These are phyloP conservation scores for Jackrogersella multiformis DNA, from an alignment of 495 filamentous ascomycete species.

Conservation along the genomic window DNA sequence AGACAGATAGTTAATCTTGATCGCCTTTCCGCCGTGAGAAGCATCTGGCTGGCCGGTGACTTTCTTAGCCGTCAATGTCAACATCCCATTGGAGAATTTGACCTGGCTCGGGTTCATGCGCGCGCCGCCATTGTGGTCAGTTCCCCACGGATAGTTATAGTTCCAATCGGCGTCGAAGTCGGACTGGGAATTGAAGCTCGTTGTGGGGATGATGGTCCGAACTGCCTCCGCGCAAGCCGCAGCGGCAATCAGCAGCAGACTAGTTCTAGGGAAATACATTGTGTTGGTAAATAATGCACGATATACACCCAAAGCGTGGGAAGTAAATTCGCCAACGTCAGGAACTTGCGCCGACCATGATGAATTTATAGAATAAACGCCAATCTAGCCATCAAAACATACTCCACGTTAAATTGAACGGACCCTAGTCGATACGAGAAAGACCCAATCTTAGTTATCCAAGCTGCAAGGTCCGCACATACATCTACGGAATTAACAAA, in stretches of 20 bases:
- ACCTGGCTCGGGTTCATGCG: conserved; percentile 61
- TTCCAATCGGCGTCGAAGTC: conserved; percentile 62
- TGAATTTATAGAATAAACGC: conserved; percentile 11
- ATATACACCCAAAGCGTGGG: not conserved
- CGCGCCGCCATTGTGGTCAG: conserved; percentile 62
- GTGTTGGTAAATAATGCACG: not conserved
- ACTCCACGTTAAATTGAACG: not conserved
- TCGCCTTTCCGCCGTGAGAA: conserved; percentile 55
- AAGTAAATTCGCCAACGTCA: not conserved
- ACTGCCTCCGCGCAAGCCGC: conserved; percentile 44
- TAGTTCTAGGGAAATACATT: conserved; percentile 30
- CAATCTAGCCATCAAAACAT: not conserved
- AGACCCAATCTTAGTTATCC: not conserved
- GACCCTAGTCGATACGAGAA: not conserved
- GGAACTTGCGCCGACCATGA: conserved; percentile 1
- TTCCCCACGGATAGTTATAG: conserved; percentile 61
- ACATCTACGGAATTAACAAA: conserved; percentile 10
- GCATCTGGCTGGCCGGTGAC: conserved; percentile 56
- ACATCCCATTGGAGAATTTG: conserved; percentile 45
- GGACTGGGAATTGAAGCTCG: conserved; percentile 61
- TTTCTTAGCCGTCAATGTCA: conserved; percentile 59
- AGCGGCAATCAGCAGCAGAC: conserved; percentile 17
- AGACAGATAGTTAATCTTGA: conserved; percentile 63
- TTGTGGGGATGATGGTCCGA: conserved; percentile 60
- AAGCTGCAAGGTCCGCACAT: conserved; percentile 1